phyloP scores from a whole-genome alignment of 345 rosid genomes.

The Camelina neglecta region DNA sequence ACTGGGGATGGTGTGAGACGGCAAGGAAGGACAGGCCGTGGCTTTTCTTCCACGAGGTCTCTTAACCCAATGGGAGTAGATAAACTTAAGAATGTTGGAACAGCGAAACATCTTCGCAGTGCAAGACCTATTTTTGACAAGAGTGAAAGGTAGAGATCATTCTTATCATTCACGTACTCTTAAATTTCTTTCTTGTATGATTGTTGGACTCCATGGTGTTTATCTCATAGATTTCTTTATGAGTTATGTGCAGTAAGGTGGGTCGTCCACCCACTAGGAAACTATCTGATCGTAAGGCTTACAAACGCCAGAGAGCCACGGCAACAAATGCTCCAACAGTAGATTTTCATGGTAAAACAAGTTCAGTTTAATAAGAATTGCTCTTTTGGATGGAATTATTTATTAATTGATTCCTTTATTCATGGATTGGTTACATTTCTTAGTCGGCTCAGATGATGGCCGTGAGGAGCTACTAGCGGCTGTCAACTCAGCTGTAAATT shows the following conservation, averaged over 20 bases:
- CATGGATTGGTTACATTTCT: conserved; percentile 43
- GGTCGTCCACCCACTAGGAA: conserved; percentile 94
- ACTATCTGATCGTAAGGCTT: conserved; percentile 87
- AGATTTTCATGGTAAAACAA: conserved; percentile 77
- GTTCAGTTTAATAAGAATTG: conserved; percentile 33
- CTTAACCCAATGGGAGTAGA: conserved; percentile 60
- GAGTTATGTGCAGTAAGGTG: conserved; percentile 68
- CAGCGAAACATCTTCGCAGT: conserved; percentile 85
- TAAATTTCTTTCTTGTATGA: conserved; percentile 10
- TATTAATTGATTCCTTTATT: conserved; percentile 33
- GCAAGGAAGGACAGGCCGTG: conserved; percentile 90
- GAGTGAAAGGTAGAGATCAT: conserved; percentile 67
- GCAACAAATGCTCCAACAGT: conserved; percentile 58
- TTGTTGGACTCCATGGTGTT: conserved; percentile 18
- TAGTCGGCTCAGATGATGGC: conserved; percentile 82
- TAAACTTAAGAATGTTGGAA: conserved; percentile 74
- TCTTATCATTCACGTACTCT: conserved; percentile 17
- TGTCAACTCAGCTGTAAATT: conserved; percentile 68
- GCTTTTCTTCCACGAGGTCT: conserved; percentile 66
- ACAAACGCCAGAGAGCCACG: conserved; percentile 71
- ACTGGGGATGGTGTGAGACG: conserved; percentile 75
- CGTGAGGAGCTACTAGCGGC: conserved; percentile 86
- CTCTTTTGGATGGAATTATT: conserved; percentile 17
- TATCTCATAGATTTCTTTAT: conserved; percentile 37
- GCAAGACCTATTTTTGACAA: conserved; percentile 73